phyloP scores from a whole-genome alignment of 371 early-diverging fungal genomes.

The Cokeromyces recurvatus region DNA sequence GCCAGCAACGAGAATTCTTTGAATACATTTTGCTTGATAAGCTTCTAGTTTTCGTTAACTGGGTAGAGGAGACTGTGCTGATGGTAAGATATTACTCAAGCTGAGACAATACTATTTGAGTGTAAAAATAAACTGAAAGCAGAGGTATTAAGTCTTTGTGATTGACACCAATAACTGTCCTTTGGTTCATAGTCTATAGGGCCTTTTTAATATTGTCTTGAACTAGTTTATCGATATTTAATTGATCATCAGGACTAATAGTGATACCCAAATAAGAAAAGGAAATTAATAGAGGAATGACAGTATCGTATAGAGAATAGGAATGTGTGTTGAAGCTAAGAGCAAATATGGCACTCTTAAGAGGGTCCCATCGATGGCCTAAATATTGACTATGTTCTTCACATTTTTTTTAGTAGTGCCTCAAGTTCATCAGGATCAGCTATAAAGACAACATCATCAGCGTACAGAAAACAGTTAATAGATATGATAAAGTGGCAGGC shows the following conservation, averaged over 20 bases:
- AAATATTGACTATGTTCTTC: neutral
- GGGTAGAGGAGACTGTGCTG: neutral
- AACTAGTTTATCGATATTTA: neutral
- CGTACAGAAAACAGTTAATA: slow-evolving; percentile 4
- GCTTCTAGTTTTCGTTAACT: neutral
- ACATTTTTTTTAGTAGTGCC: neutral
- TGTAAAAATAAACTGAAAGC: neutral
- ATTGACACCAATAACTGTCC: neutral
- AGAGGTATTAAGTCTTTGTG: slow-evolving; percentile 28
- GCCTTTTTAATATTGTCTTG: slow-evolving; percentile 2
- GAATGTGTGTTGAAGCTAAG: neutral
- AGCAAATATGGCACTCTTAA: neutral
- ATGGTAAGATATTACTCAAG: slow-evolving; percentile 12
- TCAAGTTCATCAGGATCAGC: neutral
- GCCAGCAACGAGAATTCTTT: neutral
- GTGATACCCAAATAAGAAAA: slow-evolving; percentile 1
- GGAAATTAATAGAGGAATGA: neutral
- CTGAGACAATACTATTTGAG: slow-evolving; percentile 5
- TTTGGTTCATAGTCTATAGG: neutral
- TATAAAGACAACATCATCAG: slow-evolving; percentile 12
- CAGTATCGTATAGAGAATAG: neutral
- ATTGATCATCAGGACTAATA: neutral
- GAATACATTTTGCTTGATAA: slow-evolving; percentile 2
- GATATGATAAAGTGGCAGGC: neutral
- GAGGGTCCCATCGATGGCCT: neutral